Conservation (phyloP, 306 rosid species). For the Sesbania bispinosa region DNA sequence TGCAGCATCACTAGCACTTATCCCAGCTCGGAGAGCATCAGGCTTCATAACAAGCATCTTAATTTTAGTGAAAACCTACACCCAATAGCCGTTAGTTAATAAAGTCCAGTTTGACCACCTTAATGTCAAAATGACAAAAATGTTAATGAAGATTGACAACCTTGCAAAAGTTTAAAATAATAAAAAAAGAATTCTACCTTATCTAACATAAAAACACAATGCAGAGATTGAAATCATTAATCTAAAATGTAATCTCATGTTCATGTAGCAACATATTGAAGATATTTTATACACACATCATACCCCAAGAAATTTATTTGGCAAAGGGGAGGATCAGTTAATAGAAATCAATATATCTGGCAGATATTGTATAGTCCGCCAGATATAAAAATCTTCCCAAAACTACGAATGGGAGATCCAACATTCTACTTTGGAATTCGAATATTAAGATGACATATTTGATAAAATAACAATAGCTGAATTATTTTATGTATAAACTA, state of each 20-base stretch:
- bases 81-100: slow-evolving; percentile 17
- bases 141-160: not conserved
- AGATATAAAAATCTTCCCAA: not conserved
- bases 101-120: slow-evolving; percentile 17
- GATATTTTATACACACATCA: not conserved
- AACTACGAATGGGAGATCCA: not conserved
- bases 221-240: not conserved
- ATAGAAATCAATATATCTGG: slow-evolving; percentile 10
- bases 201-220: not conserved
- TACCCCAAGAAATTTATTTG: not conserved
- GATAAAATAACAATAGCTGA: not conserved
- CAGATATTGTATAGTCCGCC: not conserved
- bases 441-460: not conserved
- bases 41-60: slow-evolving; percentile 67
- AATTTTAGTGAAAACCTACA: slow-evolving; percentile 77
- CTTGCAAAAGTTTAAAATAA: not conserved
- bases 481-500: not conserved
- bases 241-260: slow-evolving; percentile 7
- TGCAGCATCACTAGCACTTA: slow-evolving; percentile 97
- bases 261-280: not conserved
- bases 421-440: not conserved
- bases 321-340: not conserved
- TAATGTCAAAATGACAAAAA: slow-evolving; percentile 7
- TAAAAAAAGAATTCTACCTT: not conserved
- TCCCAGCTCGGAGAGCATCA: slow-evolving; percentile 72